phyloP scores from a whole-genome alignment of 495 filamentous ascomycete species.

The Talaromyces trachyspermus region DNA sequence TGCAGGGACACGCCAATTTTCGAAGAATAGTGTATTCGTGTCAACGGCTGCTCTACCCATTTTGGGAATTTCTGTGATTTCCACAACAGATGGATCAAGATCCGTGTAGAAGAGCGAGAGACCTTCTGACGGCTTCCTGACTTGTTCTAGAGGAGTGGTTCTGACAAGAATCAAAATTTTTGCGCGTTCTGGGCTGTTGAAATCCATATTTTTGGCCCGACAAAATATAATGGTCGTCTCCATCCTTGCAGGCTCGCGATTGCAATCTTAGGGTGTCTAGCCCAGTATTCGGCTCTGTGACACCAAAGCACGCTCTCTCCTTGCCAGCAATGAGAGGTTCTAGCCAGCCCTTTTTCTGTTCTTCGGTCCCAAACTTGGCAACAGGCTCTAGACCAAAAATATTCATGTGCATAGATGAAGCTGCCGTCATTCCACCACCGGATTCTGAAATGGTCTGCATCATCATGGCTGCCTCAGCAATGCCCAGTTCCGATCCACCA shows the following conservation, averaged over 20 bases:
- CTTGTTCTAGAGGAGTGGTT: slow-evolving; percentile 49
- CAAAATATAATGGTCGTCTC: slow-evolving; percentile 43
- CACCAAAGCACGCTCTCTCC: slow-evolving; percentile 56
- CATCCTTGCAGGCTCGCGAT: slow-evolving; percentile 42
- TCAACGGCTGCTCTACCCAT: slow-evolving; percentile 77
- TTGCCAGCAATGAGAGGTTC: slow-evolving; percentile 49
- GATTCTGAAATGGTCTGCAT: slow-evolving; percentile 62
- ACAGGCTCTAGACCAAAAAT: slow-evolving; percentile 61
- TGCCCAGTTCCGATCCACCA: slow-evolving; percentile 56
- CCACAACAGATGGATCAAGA: slow-evolving; percentile 43
- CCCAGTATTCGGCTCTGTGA: slow-evolving; percentile 48
- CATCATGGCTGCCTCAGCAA: slow-evolving; percentile 63
- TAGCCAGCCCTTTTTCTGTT: slow-evolving; percentile 47
- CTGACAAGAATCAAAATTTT: slow-evolving; percentile 60
- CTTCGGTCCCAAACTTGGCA: slow-evolving; percentile 48
- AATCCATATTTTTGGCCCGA: slow-evolving; percentile 67
- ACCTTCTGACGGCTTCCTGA: slow-evolving; percentile 50
- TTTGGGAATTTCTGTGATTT: slow-evolving; percentile 56
- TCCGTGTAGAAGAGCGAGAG: slow-evolving; percentile 61
- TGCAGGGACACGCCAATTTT: slow-evolving; percentile 56
- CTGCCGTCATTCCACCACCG: slow-evolving; percentile 58
- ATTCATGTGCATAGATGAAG: slow-evolving; percentile 57
- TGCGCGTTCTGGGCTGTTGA: slow-evolving; percentile 56
- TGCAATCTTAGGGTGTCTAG: slow-evolving; percentile 53
- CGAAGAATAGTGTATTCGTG: slow-evolving; percentile 80